Conservation (phyloP, 352 stramenopile genomes). For the Pythium oligandrum region DNA sequence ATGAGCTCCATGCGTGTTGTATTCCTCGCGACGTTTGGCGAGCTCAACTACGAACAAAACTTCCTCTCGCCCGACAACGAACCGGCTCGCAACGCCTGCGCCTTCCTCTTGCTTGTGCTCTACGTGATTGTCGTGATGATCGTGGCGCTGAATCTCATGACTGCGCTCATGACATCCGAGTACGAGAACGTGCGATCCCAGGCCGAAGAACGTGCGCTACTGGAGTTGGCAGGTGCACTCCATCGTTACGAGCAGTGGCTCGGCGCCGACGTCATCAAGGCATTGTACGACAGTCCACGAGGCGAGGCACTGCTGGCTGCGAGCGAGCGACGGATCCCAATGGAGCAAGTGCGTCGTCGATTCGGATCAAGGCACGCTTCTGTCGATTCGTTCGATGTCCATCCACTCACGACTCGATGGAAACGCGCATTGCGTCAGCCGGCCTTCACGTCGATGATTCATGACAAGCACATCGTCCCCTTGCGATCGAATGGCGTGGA, state of each 20-base stretch:
- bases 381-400: too few relatives aligned
- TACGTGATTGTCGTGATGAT: slow-evolving; percentile 59
- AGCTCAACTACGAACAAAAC: slow-evolving; percentile 53
- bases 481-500: neutral
- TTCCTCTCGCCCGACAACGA: slow-evolving; percentile 36
- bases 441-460: neutral
- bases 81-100: slow-evolving; percentile 31
- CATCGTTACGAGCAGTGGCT: slow-evolving; percentile 58
- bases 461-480: too few relatives aligned
- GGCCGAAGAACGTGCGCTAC: slow-evolving; percentile 43
- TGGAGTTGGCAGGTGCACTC: slow-evolving; percentile 39
- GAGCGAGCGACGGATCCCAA: slow-evolving; percentile 14
- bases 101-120: slow-evolving; percentile 35
- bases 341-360: neutral
- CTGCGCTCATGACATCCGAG: slow-evolving; percentile 55
- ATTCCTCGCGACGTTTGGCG: slow-evolving; percentile 53
- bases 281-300: slow-evolving; percentile 31
- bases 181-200: slow-evolving; percentile 49
- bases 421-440: slow-evolving; percentile 2
- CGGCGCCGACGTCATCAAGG: slow-evolving; percentile 24
- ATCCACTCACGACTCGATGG: slow-evolving; percentile 5
- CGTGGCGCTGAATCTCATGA: slow-evolving; percentile 48
- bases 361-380: neutral
- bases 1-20: slow-evolving; percentile 44
- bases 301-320: slow-evolving; percentile 26